Base-by-base conservation (phyloP, 257 asterid genomes). In the Cynanchum wilfordii region DNA sequence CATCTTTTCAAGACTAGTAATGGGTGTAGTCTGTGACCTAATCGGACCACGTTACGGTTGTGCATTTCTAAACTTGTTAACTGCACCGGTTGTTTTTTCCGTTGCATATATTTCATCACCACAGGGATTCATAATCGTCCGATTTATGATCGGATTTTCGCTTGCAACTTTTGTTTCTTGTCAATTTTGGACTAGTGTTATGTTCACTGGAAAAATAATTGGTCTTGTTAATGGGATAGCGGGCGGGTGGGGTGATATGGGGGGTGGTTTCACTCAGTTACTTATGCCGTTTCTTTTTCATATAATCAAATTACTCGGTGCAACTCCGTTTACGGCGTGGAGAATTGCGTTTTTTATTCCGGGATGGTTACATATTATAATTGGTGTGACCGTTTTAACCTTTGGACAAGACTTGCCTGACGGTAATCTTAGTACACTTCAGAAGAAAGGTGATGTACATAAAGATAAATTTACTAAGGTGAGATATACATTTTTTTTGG, bases 351-450 rank as follows among this genome's bases (percentile, higher is more conserved):
- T 87, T 38, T 85, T 84, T 65, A 69, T 87, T 10, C 93, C 93
- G 0, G 90, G 90, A 1, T 86, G 81, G 86, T 79, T 86, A 45
- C 89, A 87, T 77, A 44, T 82, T n/a, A 79, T 87, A 62, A 80
- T 77, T 75, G 93, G 89, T 6, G 38, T 85, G 33, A 15, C 79
- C 64, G 89, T 85, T 10, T 36, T 84, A 62, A 79, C 70, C 17
- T 84, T 85, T 22, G 92, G 92, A 3, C 92, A 87, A 75, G 89
- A 87, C 59, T 71, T 85, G 68, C 93, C 93, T 52, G 93, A 87
- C 74, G 93, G 93, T 15, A 87, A 87, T 75, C 87, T 84, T 17
- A 69, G 85, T 25, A 66, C 86, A 1, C 74, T 87, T 0, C 88
- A 85, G 69, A 81, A 87, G 80, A 80, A 68, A 50, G 93, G 93